Base-by-base conservation (phyloP, 2,329 filamentous ascomycete genomes). In the Zalaria sp. region DNA sequence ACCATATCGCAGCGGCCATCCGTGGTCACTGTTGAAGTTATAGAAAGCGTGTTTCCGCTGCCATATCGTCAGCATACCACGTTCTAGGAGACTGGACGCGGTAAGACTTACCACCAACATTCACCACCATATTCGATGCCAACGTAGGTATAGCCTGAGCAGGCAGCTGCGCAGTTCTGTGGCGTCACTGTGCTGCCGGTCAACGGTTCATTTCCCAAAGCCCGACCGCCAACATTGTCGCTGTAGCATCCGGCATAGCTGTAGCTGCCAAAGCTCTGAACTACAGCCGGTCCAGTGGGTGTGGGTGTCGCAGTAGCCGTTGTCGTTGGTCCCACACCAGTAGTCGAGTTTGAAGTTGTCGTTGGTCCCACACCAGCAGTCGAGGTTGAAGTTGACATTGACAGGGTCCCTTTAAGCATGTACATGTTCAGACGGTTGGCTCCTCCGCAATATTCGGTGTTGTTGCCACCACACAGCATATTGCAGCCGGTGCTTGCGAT, bases 81-180 rank as follows among this genome's bases (percentile, higher is more conserved):
- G 18, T 18, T 18, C 18, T 18, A 18, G 18, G 18, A 18, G 18
- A 18, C 18, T 18, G 18, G 18, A 18, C 18, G 18, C 18, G 18
- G 18, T 18, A 18, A 18, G 18, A 18, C 18, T 18, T 18, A 18
- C 18, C 54, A 57, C 37, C 51, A 62, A 43, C 63, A 66, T 47
- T 65, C 57, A 4, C 42, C 44, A 4, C 49, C 53, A 42, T 58
- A 61, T 43, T 64, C 58, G 25, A 59, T 50, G 8, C 60, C 63
- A 39, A 62, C 63, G 44, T 54, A 61, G 18, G 47, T 45, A 44
- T 56, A 63, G 7, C 43, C 50, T 7, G 43, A 43, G 53, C 57
- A 60, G 46, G 46, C 62, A 34, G 44, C 43, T 1, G 55, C 55
- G 46, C 63, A 66, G 41, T 49, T 51, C 27, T 63, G 58, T 9